Evolutionary conservation across 192 early-diverging fungal species (phyloP), one percentile per base, ranked within the genome.

Genomic region (Coemansia sp.): DNA sequence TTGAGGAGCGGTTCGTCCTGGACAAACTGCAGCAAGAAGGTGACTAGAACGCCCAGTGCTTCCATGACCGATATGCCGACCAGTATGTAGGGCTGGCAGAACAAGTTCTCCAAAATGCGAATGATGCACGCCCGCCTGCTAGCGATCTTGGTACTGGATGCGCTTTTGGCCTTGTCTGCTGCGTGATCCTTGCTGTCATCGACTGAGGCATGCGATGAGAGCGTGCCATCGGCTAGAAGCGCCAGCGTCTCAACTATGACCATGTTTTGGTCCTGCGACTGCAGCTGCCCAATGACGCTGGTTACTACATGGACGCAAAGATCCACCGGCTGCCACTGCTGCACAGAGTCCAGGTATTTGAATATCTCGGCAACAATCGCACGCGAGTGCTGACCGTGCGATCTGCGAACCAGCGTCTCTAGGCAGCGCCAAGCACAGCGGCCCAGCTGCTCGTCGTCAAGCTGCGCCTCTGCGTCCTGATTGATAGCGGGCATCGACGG

Each of bases 31-130:
- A 85, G 68, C 67, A 85, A 32, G 30, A 74, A 74, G 21, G 76
- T 39, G 3, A 82, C 68, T 46, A 85, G 63, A 10, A 82, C 77
- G 39, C 78, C 77, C 14, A 85, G 72, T 9, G 74, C 80, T 58
- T 85, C 84, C 73, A 85, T 77, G 8, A 79, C 84, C 2, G 84
- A 85, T 19, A 82, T 73, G 32, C 84, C 84, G 6, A 85, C 84
- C 62, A 85, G 62, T 4, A 82, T 72, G 35, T 79, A 78, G 3
- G 73, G 80, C 69, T 73, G 67, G 62, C 79, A 79, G 59, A 85
- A 81, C 47, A 82, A 55, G 47, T 66, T 62, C 42, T 80, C 76
- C 7, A 85, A 69, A 10, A 82, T 74, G 26, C 80, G 74, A 21
- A 77, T 76, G 14, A 79, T 65, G 53, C 80, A 79, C 0, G 74